A percentile compares a stretch with the other conserved stretches of the same genome.
Evolutionary conservation across 2,329 filamentous ascomycete genomes (phyloP).

Genomic region (Fusarium annulatum): DNA sequence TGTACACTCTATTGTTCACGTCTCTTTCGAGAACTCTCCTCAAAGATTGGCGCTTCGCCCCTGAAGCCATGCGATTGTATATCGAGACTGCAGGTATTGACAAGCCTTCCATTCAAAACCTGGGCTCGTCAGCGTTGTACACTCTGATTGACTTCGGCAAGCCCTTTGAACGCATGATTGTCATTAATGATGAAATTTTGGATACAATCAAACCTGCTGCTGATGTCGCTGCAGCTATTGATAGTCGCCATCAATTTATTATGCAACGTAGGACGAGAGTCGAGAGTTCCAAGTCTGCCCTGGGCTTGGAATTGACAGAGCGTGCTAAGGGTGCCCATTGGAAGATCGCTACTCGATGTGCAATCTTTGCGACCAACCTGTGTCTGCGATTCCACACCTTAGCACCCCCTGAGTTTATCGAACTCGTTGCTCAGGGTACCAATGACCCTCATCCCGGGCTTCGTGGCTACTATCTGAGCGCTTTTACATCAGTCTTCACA

Average conservation of each 20-base stretch:
- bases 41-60: conserved; percentile 94
- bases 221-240: conserved; percentile 71
- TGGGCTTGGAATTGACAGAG: conserved; percentile 85
- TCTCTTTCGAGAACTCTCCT: conserved; percentile 88
- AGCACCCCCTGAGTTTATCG: conserved; percentile 82
- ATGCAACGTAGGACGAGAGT: conserved; percentile 79
- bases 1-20: conserved; percentile 91
- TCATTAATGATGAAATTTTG: conserved; percentile 78
- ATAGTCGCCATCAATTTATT: conserved; percentile 74
- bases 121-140: conserved; percentile 84
- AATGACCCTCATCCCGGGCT: conserved; percentile 92
- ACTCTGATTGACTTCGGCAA: conserved; percentile 93
- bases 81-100: conserved; percentile 91
- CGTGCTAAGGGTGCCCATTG: conserved; percentile 86
- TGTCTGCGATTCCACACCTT: conserved; percentile 92
- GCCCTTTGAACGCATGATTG: conserved; percentile 84
- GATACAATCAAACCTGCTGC: conserved; percentile 76
- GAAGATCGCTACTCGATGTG: conserved; percentile 93
- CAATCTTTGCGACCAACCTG: conserved; percentile 89
- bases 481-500: conserved; percentile 81
- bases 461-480: conserved; percentile 82
- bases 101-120: conserved; percentile 91
- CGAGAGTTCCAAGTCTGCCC: conserved; percentile 82
- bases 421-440: conserved; percentile 83
- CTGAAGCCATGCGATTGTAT: conserved; percentile 88